Conservation (phyloP, 1,284 basidiomycete species). For the Trichosporon sp. region DNA sequence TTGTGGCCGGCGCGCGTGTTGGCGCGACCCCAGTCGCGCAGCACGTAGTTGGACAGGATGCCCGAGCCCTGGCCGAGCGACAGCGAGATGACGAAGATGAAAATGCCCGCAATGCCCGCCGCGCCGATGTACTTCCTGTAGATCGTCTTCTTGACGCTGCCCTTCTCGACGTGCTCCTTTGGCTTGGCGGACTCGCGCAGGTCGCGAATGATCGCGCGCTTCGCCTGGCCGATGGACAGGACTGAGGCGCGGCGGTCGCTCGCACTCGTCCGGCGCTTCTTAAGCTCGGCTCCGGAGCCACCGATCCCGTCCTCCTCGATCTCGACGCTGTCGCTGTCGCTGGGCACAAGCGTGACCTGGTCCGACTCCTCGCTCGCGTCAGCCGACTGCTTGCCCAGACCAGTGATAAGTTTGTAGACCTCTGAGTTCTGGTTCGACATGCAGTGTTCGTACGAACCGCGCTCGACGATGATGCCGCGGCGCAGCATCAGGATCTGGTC, state of each 20-base stretch:
- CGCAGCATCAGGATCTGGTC: conserved; percentile 77
- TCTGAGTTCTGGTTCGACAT: conserved; percentile 64
- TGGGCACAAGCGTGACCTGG: conserved; percentile 25
- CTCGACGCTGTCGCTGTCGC: conserved; percentile 33
- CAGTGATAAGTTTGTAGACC: conserved; percentile 68
- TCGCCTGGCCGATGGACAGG: conserved; percentile 45
- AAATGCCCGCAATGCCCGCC: conserved; percentile 68
- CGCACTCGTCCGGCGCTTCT: conserved; percentile 37
- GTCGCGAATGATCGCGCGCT: conserved; percentile 47
- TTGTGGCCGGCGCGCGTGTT: conserved; percentile 64
- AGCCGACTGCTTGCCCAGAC: conserved; percentile 52
- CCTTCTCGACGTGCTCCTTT: conserved; percentile 77
- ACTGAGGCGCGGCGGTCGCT: conserved; percentile 44
- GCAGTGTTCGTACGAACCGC: conserved; percentile 63
- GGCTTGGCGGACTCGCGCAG: conserved; percentile 51
- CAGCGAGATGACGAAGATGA: conserved; percentile 61
- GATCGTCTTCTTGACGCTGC: conserved; percentile 70
- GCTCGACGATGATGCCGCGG: conserved; percentile 77
- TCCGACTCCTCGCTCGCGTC: conserved; percentile 53
- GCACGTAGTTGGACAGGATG: conserved; percentile 61
- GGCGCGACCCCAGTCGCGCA: conserved; percentile 74
- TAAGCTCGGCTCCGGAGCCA: conserved; percentile 33
- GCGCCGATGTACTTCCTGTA: conserved; percentile 76
- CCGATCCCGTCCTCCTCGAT: conserved; percentile 28
- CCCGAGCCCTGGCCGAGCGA: conserved; percentile 51